Evolutionary conservation across 2,329 filamentous ascomycete genomes (phyloP), one percentile per base, ranked within the genome.

Genomic region (Elsinoe batatas): DNA sequence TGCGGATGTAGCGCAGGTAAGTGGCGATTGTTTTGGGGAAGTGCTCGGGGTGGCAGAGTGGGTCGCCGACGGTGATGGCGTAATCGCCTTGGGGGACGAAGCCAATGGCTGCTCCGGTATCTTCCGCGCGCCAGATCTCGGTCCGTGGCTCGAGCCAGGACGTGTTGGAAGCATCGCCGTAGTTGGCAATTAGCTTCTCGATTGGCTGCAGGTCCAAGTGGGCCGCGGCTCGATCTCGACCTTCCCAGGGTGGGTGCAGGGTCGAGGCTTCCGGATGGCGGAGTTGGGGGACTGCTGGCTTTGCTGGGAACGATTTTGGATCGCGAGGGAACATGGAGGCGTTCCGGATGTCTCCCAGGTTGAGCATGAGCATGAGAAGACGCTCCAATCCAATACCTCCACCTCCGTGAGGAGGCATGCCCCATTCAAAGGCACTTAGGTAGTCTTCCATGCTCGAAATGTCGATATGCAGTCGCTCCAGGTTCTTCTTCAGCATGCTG

Each of bases 61-160:
- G 91, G 61, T 96, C 84, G 56, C 91, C 91, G 13, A 91, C 87
- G 35, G 91, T 83, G 71, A 96, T 89, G 42, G 84, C 88, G 62
- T 87, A 90, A 61, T 85, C 85, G 64, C 82, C 82, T 61, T 86
- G 82, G 44, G 82, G 81, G 1, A 93, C 87, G 65, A 88, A 96
- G 10, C 89, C 87, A 33, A 95, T 79, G 4, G 90, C 90, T 0
- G 90, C 91, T 49, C 91, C 91, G 1, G 87, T 91, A 33, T 74
- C 69, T 18, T 79, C 72, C 66, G 95, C 88, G 30, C 91, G 84
- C 88, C 89, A 96, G 57, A 95, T 83, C 65, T 88, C 79, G 68
- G 91, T 95, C 5, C 89, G 83, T 5, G 90, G 87, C 68, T 96
- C 91, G 6, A 93, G 80, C 89, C 90, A 96, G 0, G 89, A 93